Base-by-base conservation (phyloP, 106 monocot genomes). In the Dioscorea zingiberensis region DNA sequence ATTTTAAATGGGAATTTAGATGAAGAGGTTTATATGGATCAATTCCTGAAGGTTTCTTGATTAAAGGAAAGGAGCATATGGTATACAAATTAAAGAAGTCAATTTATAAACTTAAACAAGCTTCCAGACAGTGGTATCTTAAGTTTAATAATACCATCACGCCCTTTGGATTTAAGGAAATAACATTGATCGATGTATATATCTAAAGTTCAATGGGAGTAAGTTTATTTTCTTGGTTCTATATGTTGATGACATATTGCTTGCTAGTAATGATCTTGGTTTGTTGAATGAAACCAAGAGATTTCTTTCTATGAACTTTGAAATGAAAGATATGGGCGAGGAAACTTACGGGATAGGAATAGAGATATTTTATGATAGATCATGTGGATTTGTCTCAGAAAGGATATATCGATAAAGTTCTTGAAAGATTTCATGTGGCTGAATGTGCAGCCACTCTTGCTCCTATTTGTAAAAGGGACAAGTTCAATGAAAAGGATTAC, bases 321-420 rank as follows among this genome's bases (percentile, higher is more conserved):
- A 64, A 14, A 64, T 64, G 47, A 64, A 64, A 64, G 47, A 64
- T 64, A 44, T 64, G 64, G 45, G 19, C 21, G 64, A 64, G 46
- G 46, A 44, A 46, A 21, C 7, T 7, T 64, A 64, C 21, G 64
- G 45, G 13, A 44, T 64, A 17, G 46, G 46, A 38, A 64, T 64
- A 45, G 22, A 64, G 21, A 64, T 64, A 4, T 45, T 45, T 13
- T 4, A 44, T 11, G 64, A 64, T n/a, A 45, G 64, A 64, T 47
- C 6, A 47, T 3, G 25, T 19, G 17, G 64, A 45, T 21, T 64
- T 59, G 25, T 59, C 59, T 25, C 59, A 59, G 14, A 16, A 26
- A 26, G 21, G 11, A 7, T 59, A 59, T 26, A 59, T 59, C 25
- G 14, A 22, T 26, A 59, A 59, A 59, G 59, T 59, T 25, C 22